Base-by-base conservation (phyloP, 2,329 filamentous ascomycete species). In the Coniochaeta prunicola region DNA sequence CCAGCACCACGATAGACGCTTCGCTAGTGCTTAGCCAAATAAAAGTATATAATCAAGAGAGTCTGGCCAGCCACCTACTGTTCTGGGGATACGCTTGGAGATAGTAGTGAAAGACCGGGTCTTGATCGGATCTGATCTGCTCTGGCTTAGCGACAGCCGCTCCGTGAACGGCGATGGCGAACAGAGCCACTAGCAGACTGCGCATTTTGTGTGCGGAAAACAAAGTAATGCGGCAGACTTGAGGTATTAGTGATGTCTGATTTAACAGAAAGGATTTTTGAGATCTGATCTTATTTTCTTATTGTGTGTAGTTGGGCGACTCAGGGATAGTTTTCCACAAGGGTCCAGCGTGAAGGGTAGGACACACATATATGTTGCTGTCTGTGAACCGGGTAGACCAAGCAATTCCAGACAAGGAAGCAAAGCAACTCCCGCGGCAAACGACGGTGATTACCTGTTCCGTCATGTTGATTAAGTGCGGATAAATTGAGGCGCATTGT, bases 101-200 rank as follows among this genome's bases (percentile, higher is more conserved):
- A 63, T 83, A 82, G 24, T 78, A 72, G 64, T 83, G 80, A 62
- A 76, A 82, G 59, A 82, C 77, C 2, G 80, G 80, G 7, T 73
- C 71, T 59, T 71, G 68, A 9, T 81, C 79, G 38, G 76, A 75
- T 34, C 79, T 78, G 61, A 82, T 80, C 64, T 79, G 76, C 65
- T 78, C 75, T 13, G 77, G 70, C 57, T 78, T 78, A 17, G 45
- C 45, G 21, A 50, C 24, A 7, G 45, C 45, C 24, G 45, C 45
- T 7, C 9, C 45, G 13, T 50, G 45, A 13, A 17, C 45, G 3
- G 45, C 21, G 8, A 12, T 13, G 24, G 45, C 4, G 45, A 50
- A 30, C 21, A 50, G 12, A 3, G 45, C 24, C 45, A 30, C 45
- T 7, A 50, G 15, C 17, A 50, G 45, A 17, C 4, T 6, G 4